phyloP scores from a whole-genome alignment of 2,329 filamentous ascomycete genomes.

The Penicillium sp. region DNA sequence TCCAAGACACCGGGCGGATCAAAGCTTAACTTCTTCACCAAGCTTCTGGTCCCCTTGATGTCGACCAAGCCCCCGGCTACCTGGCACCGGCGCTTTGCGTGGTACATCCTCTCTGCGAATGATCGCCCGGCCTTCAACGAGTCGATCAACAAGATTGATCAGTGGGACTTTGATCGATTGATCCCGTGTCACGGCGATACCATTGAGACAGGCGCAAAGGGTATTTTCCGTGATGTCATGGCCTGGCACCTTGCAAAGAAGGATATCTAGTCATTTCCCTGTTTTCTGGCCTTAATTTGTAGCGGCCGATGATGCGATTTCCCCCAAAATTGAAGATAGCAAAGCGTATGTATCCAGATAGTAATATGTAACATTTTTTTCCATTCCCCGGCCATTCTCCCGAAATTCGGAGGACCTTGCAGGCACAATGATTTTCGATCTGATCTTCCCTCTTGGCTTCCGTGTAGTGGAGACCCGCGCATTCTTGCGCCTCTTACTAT shows the following conservation, averaged over 20 bases:
- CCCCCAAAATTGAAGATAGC: neutral
- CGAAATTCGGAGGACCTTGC: neutral
- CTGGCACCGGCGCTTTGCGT: constrained; percentile 78
- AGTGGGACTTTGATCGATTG: constrained; percentile 82
- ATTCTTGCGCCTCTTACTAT: neutral
- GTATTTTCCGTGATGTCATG: constrained; percentile 75
- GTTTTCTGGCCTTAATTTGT: neutral
- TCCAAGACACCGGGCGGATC: constrained; percentile 57
- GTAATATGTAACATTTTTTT: neutral
- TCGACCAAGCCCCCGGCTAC: constrained; percentile 61
- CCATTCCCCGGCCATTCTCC: neutral
- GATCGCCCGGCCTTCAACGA: constrained; percentile 71
- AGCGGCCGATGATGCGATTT: neutral
- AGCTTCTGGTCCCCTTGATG: constrained; percentile 60
- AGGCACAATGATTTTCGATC: constrained; percentile 5
- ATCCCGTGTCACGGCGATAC: constrained; percentile 94
- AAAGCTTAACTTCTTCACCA: constrained; percentile 61
- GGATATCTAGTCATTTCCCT: constrained; percentile 9
- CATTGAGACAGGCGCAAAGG: constrained; percentile 74
- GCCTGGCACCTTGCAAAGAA: constrained; percentile 70
- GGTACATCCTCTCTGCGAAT: constrained; percentile 67
- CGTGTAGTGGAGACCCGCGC: neutral
- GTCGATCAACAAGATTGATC: constrained; percentile 67
- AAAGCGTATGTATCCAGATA: neutral
- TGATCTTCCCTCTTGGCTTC: constrained; percentile 2